Evolutionary conservation across 148 eudicot genomes (phyloP).

Genomic region (Persicaria maculosa): DNA sequence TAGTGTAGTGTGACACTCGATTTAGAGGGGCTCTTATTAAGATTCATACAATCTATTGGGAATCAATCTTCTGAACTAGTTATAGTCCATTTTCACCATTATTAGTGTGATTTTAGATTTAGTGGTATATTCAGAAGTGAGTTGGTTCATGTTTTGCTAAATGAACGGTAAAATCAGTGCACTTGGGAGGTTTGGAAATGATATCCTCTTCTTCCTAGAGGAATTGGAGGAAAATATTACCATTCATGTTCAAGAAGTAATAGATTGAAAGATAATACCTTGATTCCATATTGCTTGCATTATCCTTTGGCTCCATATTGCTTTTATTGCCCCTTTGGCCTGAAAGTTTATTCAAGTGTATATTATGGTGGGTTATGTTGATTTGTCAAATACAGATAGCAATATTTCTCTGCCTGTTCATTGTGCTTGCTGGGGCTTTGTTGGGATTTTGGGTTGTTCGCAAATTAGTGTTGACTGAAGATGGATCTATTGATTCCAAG

Average conservation of each 20-base stretch:
- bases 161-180: too few species aligned
- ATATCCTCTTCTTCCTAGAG: too few species aligned
- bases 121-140: too few species aligned
- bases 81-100: background rate
- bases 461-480: slow-evolving; percentile 69
- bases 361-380: slow-evolving; percentile 1
- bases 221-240: background rate
- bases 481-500: slow-evolving; percentile 62
- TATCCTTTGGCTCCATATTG: background rate
- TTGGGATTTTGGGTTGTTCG: slow-evolving; percentile 95
- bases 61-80: background rate
- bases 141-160: too few species aligned
- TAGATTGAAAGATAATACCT: background rate
- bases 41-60: background rate
- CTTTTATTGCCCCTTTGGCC: background rate
- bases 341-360: background rate
- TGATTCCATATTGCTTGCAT: background rate
- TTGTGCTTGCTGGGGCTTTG: slow-evolving; percentile 85
- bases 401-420: slow-evolving; percentile 47
- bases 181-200: too few species aligned
- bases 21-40: background rate
- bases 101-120: background rate
- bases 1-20: too few species aligned
- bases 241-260: background rate
- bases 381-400: slow-evolving; percentile 54